These are phyloP conservation scores for Pinus albicaulis DNA, from an alignment of 75 land plant genomes.

Conservation along the genomic window DNA sequence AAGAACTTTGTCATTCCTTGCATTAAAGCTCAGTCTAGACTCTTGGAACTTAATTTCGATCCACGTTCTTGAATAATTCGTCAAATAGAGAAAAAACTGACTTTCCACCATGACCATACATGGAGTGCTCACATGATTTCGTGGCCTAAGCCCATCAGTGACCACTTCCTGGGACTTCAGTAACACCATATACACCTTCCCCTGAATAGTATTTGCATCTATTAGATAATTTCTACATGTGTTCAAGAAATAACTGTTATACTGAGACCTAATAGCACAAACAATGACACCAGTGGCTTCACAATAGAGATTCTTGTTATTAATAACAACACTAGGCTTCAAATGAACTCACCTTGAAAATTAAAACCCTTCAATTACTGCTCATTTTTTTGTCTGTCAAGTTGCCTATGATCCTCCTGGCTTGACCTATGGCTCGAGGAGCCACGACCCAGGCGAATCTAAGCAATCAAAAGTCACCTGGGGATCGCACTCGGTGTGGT, in stretches of 20 bases:
- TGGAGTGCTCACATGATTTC: conserved; percentile 46
- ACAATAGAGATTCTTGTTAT: conserved; percentile 82
- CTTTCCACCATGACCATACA: conserved; percentile 66
- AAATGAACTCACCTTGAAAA: conserved; percentile 63
- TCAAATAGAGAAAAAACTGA: conserved; percentile 55
- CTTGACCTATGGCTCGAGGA: too few relatives aligned
- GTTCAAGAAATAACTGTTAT: conserved; percentile 83
- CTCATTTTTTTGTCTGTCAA: too few relatives aligned
- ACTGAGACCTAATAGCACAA: conserved; percentile 84
- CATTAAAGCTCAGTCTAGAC: conserved; percentile 62
- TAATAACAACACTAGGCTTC: conserved; percentile 86
- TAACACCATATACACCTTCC: conserved; percentile 80
- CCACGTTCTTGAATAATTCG: conserved; percentile 84
- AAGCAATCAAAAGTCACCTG: too few relatives aligned
- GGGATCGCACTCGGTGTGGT: too few relatives aligned
- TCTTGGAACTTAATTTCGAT: conserved; percentile 94
- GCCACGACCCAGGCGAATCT: too few relatives aligned
- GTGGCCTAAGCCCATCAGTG: conserved; percentile 64
- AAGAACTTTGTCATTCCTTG: conserved; percentile 53
- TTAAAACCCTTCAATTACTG: too few relatives aligned
- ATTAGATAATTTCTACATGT: conserved; percentile 75
- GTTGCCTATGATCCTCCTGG: too few relatives aligned
- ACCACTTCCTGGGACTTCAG: conserved; percentile 88
- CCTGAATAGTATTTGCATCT: conserved; percentile 62
- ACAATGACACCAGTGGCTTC: conserved; percentile 89